Evolutionary conservation across 768 basidiomycete species (phyloP).

Genomic region (Mycena amicta): DNA sequence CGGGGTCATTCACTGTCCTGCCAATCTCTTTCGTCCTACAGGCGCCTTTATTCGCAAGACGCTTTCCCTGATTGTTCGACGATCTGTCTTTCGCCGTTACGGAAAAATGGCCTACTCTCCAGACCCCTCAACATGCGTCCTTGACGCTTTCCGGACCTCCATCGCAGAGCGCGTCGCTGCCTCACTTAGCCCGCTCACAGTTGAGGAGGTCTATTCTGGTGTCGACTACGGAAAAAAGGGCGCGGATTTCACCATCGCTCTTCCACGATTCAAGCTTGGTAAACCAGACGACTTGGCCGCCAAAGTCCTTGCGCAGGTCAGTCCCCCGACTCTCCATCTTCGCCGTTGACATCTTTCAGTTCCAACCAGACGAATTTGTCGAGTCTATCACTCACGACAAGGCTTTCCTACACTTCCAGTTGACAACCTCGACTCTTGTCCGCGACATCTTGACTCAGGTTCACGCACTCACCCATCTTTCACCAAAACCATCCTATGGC

Average conservation of each 20-base stretch:
- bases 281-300: conserved; percentile 79
- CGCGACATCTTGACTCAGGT: conserved; percentile 73
- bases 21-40: too few relatives aligned
- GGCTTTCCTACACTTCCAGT: conserved; percentile 82
- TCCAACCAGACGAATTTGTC: conserved; percentile 82
- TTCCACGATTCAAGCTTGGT: conserved; percentile 88
- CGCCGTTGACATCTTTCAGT: conserved; percentile 46
- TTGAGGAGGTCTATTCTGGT: conserved; percentile 81
- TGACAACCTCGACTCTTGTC: conserved; percentile 65
- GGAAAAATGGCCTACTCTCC: conserved; percentile 37
- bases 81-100: not conserved
- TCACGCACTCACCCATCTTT: conserved; percentile 67
- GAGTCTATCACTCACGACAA: conserved; percentile 69
- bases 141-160: conserved; percentile 81
- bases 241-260: conserved; percentile 88
- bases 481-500: conserved; percentile 78
- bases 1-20: too few relatives aligned
- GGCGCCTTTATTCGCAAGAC: too few relatives aligned
- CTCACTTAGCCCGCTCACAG: conserved; percentile 60
- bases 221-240: conserved; percentile 93
- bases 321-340: conserved; percentile 3
- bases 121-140: conserved; percentile 65
- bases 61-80: too few relatives aligned
- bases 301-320: conserved; percentile 72
- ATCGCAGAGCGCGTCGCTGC: conserved; percentile 75